phyloP scores from a whole-genome alignment of 495 filamentous ascomycete genomes.

The Paragyromitra xinjiangensis region DNA sequence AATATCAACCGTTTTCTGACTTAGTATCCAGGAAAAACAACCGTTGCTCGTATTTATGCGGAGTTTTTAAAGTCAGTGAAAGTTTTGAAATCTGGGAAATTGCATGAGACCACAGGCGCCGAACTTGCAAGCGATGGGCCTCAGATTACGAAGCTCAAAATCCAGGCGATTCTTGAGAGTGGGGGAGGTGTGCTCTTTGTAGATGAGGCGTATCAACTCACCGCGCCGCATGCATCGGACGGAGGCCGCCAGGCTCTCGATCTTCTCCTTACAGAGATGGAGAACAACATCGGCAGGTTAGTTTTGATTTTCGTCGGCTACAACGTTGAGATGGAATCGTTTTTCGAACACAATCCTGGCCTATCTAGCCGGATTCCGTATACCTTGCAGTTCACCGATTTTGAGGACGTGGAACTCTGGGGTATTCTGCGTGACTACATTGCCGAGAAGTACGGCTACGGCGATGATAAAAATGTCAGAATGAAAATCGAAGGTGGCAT shows the following conservation, averaged over 20 bases:
- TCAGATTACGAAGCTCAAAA: constrained; percentile 64
- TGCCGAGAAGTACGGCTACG: constrained; percentile 60
- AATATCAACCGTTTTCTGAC: constrained; percentile 37
- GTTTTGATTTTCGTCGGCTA: constrained; percentile 83
- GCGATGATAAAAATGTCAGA: constrained; percentile 18
- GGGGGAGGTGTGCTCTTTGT: constrained; percentile 76
- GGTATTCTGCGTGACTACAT: constrained; percentile 65
- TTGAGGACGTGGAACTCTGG: constrained; percentile 71
- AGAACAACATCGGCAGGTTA: constrained; percentile 77
- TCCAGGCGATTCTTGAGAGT: constrained; percentile 66
- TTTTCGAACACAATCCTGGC: constrained; percentile 81
- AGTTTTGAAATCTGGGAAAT: constrained; percentile 62
- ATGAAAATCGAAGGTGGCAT: constrained; percentile 68
- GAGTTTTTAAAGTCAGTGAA: constrained; percentile 71
- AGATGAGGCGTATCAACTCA: constrained; percentile 80
- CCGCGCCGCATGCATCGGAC: constrained; percentile 56
- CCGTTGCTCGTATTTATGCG: constrained; percentile 79
- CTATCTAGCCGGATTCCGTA: constrained; percentile 76
- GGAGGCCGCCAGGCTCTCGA: constrained; percentile 73
- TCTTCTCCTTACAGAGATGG: constrained; percentile 76
- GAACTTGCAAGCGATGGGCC: constrained; percentile 72
- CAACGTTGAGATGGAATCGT: constrained; percentile 78
- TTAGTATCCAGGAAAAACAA: constrained; percentile 75
- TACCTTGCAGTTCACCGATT: constrained; percentile 73
- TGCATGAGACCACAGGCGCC: constrained; percentile 66